Evolutionary conservation across 2,329 filamentous ascomycete species (phyloP).

Genomic region (Raffaelea arxii): DNA sequence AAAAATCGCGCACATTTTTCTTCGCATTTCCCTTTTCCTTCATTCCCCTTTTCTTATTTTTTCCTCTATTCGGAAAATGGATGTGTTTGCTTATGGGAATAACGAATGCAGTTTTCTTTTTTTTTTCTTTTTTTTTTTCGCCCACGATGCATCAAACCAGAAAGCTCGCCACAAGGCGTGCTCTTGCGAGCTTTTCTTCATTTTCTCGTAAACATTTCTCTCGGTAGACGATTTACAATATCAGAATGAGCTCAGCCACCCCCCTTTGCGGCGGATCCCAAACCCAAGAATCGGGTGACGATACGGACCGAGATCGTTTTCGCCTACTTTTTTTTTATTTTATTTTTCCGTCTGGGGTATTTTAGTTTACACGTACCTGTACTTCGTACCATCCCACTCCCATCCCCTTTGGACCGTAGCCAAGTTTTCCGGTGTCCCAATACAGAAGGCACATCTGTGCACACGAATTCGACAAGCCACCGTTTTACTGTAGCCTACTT

Average conservation of each 20-base stretch:
- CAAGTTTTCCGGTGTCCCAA: not conserved
- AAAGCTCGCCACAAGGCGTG: not conserved
- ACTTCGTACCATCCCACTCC: too few relatives aligned
- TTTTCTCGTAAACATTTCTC: not conserved
- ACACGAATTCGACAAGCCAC: too few relatives aligned
- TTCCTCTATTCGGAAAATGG: too few relatives aligned
- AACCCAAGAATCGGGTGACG: not conserved
- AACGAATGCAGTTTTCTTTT: not conserved
- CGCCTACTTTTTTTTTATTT: not conserved
- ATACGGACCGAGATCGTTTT: conserved; percentile 2
- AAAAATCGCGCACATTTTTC: not conserved
- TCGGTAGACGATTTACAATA: not conserved
- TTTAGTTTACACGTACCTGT: too few relatives aligned
- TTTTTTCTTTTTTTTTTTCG: not conserved
- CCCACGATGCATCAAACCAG: not conserved
- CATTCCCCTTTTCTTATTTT: too few relatives aligned
- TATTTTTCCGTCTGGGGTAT: conserved; percentile 1
- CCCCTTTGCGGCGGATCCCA: not conserved
- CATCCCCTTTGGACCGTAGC: not conserved
- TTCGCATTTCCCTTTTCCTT: not conserved
- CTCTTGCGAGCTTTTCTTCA: not conserved
- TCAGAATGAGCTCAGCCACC: not conserved
- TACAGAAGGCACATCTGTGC: too few relatives aligned
- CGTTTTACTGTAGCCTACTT: too few relatives aligned
- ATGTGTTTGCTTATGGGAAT: too few relatives aligned